Conservation (phyloP, 2,329 filamentous ascomycete genomes). For the Cladophialophora exuberans region DNA sequence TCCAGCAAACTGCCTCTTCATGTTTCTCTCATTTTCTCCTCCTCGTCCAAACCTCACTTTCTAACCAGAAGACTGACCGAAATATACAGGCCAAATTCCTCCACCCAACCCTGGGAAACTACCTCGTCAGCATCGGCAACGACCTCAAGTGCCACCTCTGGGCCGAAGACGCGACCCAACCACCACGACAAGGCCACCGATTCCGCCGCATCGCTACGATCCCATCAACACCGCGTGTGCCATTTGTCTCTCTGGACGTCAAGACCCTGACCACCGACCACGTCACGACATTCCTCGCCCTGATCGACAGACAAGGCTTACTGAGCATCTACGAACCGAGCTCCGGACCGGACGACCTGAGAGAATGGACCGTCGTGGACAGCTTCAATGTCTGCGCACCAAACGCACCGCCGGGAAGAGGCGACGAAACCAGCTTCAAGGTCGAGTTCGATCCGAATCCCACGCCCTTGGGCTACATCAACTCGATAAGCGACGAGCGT, state of each 20-base stretch:
- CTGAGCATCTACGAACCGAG: constrained; percentile 83
- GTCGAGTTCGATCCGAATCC: constrained; percentile 88
- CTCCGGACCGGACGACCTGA: constrained; percentile 77
- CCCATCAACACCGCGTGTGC: constrained; percentile 65
- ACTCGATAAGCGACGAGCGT: constrained; percentile 75
- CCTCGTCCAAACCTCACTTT: background rate
- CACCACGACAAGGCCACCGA: constrained; percentile 72
- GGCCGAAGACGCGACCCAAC: constrained; percentile 84
- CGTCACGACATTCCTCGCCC: constrained; percentile 79
- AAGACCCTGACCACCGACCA: constrained; percentile 72
- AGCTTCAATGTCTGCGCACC: constrained; percentile 72
- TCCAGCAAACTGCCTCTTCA: too few species aligned
- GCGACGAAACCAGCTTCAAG: constrained; percentile 84
- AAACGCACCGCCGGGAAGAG: constrained; percentile 61
- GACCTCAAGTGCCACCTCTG: constrained; percentile 91
- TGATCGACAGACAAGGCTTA: constrained; percentile 80
- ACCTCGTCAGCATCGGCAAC: constrained; percentile 84
- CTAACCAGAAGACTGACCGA: background rate
- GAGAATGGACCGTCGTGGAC: constrained; percentile 75
- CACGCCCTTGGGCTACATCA: constrained; percentile 69
- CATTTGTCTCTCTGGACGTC: constrained; percentile 79
- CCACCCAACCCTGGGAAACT: constrained; percentile 83
- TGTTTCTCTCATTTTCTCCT: constrained; percentile 31
- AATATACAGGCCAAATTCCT: constrained; percentile 80
- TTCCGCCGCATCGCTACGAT: constrained; percentile 72